Evolutionary conservation across 1,139 yeast species (phyloP), one percentile per base, ranked within the genome.

Genomic region (Eremothecium sinecaudum): DNA sequence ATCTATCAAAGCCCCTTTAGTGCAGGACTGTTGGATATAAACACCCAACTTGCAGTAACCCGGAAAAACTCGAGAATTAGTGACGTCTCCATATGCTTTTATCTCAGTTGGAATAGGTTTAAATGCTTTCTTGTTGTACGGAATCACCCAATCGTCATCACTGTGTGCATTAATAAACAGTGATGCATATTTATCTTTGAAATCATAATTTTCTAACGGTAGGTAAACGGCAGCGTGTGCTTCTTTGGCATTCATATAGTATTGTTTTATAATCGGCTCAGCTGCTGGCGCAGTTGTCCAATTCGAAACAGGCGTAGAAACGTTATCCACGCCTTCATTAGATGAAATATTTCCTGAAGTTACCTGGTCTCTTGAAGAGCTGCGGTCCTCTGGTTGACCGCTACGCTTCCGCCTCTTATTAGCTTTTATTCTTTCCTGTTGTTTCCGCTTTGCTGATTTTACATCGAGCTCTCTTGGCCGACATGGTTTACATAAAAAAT

Each of bases 401-500:
- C 36, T 32, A 28, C 41, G 40, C 40, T 41, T 37, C 43, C 46
- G 35, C 29, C 51, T 48, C 20, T 62, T 59, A 37, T 25, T 27
- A 10, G 13, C 53, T 51, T 34, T 46, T 53, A 52, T 58, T 46
- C 75, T 56, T 7, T 62, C 61, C 40, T 47, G 58, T 58, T 50
- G 86, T 42, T 58, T 63, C 53, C 51, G 66, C 59, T 59, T 71
- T 1, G 81, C 82, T 24, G 56, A 57, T 28, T 63, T 62, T 4
- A 64, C 64, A 51, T 75, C 71, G 14, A 75, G 66, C 12, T 73
- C 69, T 62, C 82, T 67, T 40, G 71, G 71, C 42, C 78, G 80
- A 60, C 97, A 90, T 36, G 66, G 69, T 56, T 82, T 83, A 55
- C 98, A 87, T 31, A 75, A 67, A 54, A 82, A 87, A 36, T 75